Conservation (phyloP, 306 rosid species). For the Cucumis melo region DNA sequence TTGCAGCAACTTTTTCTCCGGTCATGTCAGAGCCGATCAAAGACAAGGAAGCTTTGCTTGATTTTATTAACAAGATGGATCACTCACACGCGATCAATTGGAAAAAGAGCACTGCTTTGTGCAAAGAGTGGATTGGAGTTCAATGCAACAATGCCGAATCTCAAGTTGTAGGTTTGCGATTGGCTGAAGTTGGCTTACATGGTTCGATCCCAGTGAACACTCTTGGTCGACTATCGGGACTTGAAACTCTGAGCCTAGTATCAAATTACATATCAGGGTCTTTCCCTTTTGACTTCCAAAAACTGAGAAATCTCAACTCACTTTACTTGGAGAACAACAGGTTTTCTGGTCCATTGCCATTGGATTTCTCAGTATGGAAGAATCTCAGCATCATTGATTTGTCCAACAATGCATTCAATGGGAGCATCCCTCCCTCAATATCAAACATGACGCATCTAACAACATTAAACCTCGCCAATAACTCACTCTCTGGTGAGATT, state of each 20-base stretch:
- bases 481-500: slow-evolving; percentile 62
- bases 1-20: slow-evolving; percentile 17
- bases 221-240: slow-evolving; percentile 46
- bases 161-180: slow-evolving; percentile 35
- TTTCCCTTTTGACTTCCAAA: slow-evolving; percentile 67
- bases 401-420: slow-evolving; percentile 57
- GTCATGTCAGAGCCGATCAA: slow-evolving; percentile 40
- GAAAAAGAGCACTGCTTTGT: slow-evolving; percentile 42
- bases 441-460: slow-evolving; percentile 46
- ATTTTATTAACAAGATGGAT: slow-evolving; percentile 41
- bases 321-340: slow-evolving; percentile 58
- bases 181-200: slow-evolving; percentile 56
- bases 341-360: slow-evolving; percentile 71
- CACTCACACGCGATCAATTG: slow-evolving; percentile 54
- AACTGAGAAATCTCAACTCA: slow-evolving; percentile 39
- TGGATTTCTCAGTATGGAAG: slow-evolving; percentile 64
- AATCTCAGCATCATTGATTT: slow-evolving; percentile 51
- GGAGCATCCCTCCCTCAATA: slow-evolving; percentile 57
- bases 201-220: slow-evolving; percentile 70
- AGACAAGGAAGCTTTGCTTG: slow-evolving; percentile 70
- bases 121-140: slow-evolving; percentile 76
- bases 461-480: slow-evolving; percentile 58
- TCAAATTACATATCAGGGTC: slow-evolving; percentile 53
- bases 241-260: slow-evolving; percentile 55
- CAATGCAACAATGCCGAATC: slow-evolving; percentile 37